phyloP scores from a whole-genome alignment of 352 stramenopile genomes.

The Phytophthora europaea region DNA sequence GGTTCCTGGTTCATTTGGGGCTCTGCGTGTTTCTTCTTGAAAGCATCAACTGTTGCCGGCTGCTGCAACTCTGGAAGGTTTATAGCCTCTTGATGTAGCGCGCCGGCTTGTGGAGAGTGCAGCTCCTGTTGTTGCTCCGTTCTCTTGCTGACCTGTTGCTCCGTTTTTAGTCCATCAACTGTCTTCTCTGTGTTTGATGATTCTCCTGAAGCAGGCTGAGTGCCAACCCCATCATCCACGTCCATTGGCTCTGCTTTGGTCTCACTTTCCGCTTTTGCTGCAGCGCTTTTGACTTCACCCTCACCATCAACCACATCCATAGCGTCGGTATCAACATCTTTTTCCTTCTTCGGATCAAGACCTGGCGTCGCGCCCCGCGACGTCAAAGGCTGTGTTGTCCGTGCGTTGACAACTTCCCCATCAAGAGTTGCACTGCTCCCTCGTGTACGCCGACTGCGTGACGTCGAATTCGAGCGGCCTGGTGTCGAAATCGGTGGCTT shows the following conservation, averaged over 20 bases:
- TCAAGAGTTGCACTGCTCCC: slow-evolving; percentile 14
- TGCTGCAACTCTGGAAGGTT: neutral
- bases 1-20: neutral
- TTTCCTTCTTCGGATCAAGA: neutral
- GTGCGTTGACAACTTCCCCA: neutral
- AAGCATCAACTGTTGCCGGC: neutral
- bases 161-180: neutral
- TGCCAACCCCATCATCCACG: neutral
- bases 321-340: neutral
- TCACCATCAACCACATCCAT: neutral
- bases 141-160: neutral
- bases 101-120: neutral
- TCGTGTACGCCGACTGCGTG: slow-evolving; percentile 23
- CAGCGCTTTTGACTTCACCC: neutral
- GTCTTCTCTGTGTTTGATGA: neutral
- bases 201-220: neutral
- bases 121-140: neutral
- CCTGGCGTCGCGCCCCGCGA: neutral
- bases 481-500: slow-evolving; percentile 6
- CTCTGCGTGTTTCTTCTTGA: neutral
- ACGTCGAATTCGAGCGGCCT: slow-evolving; percentile 22
- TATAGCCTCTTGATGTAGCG: neutral
- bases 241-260: slow-evolving; percentile 12
- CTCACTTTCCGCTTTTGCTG: neutral
- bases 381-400: neutral